Percentiles rank a stretch among this genome's conserved stretches.
phyloP scores from a whole-genome alignment of 345 rosid genomes.

The Gossypium australe region DNA sequence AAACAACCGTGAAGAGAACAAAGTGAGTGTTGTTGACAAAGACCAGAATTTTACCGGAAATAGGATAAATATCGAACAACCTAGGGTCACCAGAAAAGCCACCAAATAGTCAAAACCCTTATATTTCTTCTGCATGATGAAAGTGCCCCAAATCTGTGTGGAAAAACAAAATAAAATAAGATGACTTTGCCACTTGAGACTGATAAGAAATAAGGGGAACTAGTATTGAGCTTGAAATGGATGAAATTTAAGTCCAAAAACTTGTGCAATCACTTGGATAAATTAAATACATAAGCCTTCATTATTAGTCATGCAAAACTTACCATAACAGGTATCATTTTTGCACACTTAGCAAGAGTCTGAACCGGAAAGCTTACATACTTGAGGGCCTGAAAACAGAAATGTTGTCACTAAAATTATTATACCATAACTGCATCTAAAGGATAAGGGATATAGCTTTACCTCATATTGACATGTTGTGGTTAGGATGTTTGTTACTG shows the following conservation, averaged over 20 bases:
- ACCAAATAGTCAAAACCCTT: constrained; percentile 73
- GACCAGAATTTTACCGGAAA: constrained; percentile 57
- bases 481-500: constrained; percentile 73
- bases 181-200: background rate
- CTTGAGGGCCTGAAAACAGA: constrained; percentile 70
- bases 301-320: constrained; percentile 18
- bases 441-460: background rate
- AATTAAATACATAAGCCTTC: background rate
- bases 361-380: constrained; percentile 96
- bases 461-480: constrained; percentile 99
- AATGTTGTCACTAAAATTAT: constrained; percentile 11
- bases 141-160: constrained; percentile 74
- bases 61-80: constrained; percentile 82
- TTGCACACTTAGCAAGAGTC: constrained; percentile 92
- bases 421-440: constrained; percentile 3
- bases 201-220: background rate
- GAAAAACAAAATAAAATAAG: background rate
- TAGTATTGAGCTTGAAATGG: background rate
- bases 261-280: background rate
- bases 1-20: constrained; percentile 8
- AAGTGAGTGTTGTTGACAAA: background rate
- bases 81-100: constrained; percentile 84
- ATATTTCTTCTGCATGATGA: constrained; percentile 89
- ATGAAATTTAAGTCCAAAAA: constrained; percentile 1
- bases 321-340: constrained; percentile 99